Base-by-base conservation (phyloP, 192 early-diverging fungal species). In the Coemansia sp. region DNA sequence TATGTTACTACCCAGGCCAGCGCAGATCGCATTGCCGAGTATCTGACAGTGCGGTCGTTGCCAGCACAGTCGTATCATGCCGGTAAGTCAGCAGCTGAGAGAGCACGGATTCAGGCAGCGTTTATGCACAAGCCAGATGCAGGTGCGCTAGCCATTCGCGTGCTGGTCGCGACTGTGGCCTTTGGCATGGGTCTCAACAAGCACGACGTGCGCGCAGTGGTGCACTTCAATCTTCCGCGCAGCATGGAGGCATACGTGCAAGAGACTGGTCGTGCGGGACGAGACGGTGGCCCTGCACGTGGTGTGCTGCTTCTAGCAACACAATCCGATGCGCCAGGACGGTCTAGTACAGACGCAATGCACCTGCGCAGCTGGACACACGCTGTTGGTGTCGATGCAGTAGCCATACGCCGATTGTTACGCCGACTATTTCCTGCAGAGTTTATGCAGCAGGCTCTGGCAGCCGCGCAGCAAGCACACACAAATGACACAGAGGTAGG, bases 121-220 rank as follows among this genome's bases (percentile, higher is more conserved):
- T 93, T 92, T 62, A 83, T 89, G 83, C 72, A 18, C 47, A 60
- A 14, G 46, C n/a, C 53, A 43, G 12, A 30, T 12, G 12, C 36
- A 3, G 45, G 51, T 6, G 16, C 46, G 6, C 45, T 56, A 20
- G 51, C 69, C 0, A 78, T 90, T 14, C 81, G 84, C 40, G 82
- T 91, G 21, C 68, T 87, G 44, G 83, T 86, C 2, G 88, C 89
- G 5, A 90, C 88, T 0, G 84, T 89, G 32, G 88, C 86, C 0
- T 89, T 89, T 75, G 88, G 88, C 9, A 69, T 90, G 71, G 87
- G 87, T 11, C 81, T 89, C 7, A 85, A 90, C 61, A 86, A 90
- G 55, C 62, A 81, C 34, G 82, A 88, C 23, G 82, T 86, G 16
- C 82, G 87, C n/a, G 84, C 82, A 37, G 83, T 90, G 11, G 81